These are phyloP conservation scores for Cymbopogon flexuosus DNA, from an alignment of 202 grass and related monocot species.

Conservation along the genomic window DNA sequence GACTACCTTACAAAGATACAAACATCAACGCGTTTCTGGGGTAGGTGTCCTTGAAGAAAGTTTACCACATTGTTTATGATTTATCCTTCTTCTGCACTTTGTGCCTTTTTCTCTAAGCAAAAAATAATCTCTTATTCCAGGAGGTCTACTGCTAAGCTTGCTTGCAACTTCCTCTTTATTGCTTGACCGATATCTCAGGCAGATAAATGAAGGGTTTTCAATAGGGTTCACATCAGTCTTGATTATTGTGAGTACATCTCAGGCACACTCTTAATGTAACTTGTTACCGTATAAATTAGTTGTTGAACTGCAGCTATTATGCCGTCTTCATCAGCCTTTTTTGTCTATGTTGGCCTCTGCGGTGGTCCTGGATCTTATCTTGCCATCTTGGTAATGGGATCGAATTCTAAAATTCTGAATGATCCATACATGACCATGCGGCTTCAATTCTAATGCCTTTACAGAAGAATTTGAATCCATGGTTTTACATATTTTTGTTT, in stretches of 20 bases:
- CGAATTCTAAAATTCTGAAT: conserved; percentile 12
- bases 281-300: conserved; percentile 5
- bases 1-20: conserved; percentile 94
- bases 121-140: conserved; percentile 41
- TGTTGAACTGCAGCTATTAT: conserved; percentile 30
- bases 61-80: neutral
- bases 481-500: neutral
- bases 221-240: conserved; percentile 91
- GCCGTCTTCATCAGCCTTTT: conserved; percentile 15
- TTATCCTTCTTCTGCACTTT: conserved; percentile 7
- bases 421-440: neutral
- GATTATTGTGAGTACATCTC: conserved; percentile 84
- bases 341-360: neutral
- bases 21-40: conserved; percentile 97
- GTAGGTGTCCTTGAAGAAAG: conserved; percentile 33
- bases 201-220: conserved; percentile 78
- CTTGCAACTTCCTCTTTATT: conserved; percentile 89
- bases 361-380: neutral
- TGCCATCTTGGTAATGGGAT: neutral
- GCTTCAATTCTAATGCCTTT: neutral
- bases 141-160: conserved; percentile 71
- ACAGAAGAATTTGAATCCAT: neutral
- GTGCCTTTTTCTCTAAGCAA: neutral
- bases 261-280: conserved; percentile 21
- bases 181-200: conserved; percentile 81